Conservation (phyloP, 768 basidiomycete species). For the Suillus brevipes region DNA sequence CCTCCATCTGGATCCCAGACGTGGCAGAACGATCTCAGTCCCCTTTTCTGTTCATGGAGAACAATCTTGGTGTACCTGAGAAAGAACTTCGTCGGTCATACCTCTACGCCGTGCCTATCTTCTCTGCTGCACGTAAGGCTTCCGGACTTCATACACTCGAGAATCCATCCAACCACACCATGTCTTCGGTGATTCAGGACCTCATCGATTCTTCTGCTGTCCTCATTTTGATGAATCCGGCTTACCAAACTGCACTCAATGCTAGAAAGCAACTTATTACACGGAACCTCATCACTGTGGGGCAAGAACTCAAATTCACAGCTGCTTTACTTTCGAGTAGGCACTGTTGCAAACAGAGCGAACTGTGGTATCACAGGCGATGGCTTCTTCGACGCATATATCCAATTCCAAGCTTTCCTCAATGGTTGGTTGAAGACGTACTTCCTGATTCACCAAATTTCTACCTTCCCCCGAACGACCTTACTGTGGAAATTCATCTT, state of each 20-base stretch:
- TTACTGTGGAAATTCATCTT: slow-evolving; percentile 51
- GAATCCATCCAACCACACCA: slow-evolving; percentile 9
- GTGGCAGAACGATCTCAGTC: slow-evolving; percentile 27
- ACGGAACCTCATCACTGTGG: slow-evolving; percentile 35
- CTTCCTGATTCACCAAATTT: slow-evolving; percentile 10
- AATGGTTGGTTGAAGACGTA: neutral
- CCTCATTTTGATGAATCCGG: slow-evolving; percentile 66
- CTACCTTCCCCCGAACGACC: slow-evolving; percentile 34
- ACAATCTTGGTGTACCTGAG: slow-evolving; percentile 65
- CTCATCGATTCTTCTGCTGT: slow-evolving; percentile 42
- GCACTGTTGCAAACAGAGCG: slow-evolving; percentile 62
- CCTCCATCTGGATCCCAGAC: slow-evolving; percentile 44
- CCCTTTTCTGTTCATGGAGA: slow-evolving; percentile 58
- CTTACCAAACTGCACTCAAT: slow-evolving; percentile 69
- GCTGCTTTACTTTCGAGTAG: slow-evolving; percentile 50
- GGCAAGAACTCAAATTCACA: slow-evolving; percentile 49
- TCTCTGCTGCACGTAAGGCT: slow-evolving; percentile 28
- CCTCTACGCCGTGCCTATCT: slow-evolving; percentile 40
- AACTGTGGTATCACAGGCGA: slow-evolving; percentile 69
- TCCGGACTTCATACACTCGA: neutral
- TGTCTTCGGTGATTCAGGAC: slow-evolving; percentile 15
- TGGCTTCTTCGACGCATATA: slow-evolving; percentile 54
- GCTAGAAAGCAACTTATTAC: slow-evolving; percentile 53
- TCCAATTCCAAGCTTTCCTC: slow-evolving; percentile 9
- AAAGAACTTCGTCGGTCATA: slow-evolving; percentile 57